These are phyloP conservation scores for Pseudoturritis turrita DNA, from an alignment of 345 rosid genomes.

Conservation along the genomic window DNA sequence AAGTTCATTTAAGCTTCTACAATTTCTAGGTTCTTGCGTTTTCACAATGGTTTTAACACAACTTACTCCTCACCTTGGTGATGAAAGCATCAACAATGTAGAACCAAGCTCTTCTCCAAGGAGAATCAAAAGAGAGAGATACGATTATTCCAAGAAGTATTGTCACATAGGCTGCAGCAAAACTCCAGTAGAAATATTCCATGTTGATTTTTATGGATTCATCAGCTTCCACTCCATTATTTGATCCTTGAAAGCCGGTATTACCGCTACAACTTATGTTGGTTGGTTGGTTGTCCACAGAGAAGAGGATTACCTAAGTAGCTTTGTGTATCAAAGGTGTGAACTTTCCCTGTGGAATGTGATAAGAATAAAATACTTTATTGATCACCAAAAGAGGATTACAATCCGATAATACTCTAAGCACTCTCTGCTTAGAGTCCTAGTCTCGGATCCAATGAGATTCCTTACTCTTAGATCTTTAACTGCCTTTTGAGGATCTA, in stretches of 20 bases:
- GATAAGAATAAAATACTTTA: no score
- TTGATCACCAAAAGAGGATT: no score
- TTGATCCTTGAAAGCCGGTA: no score
- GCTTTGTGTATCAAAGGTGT: background rate
- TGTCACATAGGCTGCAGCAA: background rate
- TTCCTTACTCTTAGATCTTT: no score
- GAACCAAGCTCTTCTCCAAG: slow-evolving; percentile 16
- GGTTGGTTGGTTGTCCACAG: background rate
- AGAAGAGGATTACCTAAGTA: background rate
- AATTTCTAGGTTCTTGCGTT: no score
- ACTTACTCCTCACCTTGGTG: background rate
- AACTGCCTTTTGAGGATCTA: no score
- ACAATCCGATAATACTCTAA: no score
- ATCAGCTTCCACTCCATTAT: no score
- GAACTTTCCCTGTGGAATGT: background rate
- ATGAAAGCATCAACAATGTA: slow-evolving; percentile 1
- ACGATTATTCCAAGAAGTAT: background rate
- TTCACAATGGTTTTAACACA: background rate
- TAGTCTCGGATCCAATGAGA: no score
- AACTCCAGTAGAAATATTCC: slow-evolving; percentile 8
- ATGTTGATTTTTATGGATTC: background rate
- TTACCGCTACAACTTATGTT: background rate
- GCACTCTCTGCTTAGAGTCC: no score
- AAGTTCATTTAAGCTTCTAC: no score
- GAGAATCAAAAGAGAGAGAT: background rate